Evolutionary conservation across 148 eudicot genomes (phyloP), one percentile per base, ranked within the genome.

Genomic region (Mesembryanthemum crystallinum): DNA sequence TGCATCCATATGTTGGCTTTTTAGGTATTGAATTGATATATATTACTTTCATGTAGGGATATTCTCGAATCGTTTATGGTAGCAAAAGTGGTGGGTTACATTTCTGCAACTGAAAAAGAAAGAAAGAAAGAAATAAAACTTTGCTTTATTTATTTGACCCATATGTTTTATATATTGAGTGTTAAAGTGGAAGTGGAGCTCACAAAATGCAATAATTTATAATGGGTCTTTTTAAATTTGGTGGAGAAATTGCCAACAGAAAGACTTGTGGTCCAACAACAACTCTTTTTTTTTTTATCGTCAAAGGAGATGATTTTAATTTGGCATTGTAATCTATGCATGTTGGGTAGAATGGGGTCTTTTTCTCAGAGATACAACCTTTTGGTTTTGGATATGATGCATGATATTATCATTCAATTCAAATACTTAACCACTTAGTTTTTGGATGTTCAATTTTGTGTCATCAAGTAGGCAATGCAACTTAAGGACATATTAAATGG

Each of bases 341-440:
- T 71, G 69, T 60, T 70, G 76, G 25, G 25, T 24, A 43, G 10
- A 57, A 33, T 24, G 25, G 52, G 42, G 80, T 55, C 76, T 64
- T 78, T 61, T 63, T 71, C 80, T 77, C 75, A 70, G 61, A 77
- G 71, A 77, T 71, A 57, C 27, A 23, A 52, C 58, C 13, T 47
- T 52, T n/a, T n/a, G n/a, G n/a, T n/a, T n/a, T n/a, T n/a, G n/a
- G 59, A 54, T 54, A 4, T 4, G 3, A 18, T 54, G 18, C 20
- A 17, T 18, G 20, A 54, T 49, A 13, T 17, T 54, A 5, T 4
- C 3, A 2, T 54, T 12, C 23, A 4, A 49, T 49, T 12, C 55
- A 12, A 12, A 49, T 49, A 12, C 15, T 49, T 17, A 13, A 49
- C 55, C 20, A 49, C 43, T 39, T 39, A 39, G 43, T 39, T 39